phyloP scores from a whole-genome alignment of 2,329 filamentous ascomycete species.

The Sporothrix pseudoabietina region DNA sequence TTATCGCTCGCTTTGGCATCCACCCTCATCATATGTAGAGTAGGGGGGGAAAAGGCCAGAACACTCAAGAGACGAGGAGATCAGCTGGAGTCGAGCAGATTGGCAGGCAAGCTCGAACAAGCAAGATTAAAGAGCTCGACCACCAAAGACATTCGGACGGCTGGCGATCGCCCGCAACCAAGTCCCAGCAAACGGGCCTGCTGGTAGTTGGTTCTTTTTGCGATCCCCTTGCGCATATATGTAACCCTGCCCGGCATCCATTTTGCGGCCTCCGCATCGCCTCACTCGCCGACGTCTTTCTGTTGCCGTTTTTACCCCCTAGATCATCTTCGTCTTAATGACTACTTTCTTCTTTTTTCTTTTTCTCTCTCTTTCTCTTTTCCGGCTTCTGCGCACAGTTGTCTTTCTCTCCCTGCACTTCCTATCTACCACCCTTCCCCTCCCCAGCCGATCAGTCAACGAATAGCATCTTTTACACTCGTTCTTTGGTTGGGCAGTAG shows the following conservation, averaged over 20 bases:
- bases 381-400: background rate
- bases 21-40: background rate
- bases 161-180: background rate
- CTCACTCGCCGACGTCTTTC: conserved; percentile 7
- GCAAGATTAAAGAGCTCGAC: background rate
- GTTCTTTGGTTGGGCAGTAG: background rate
- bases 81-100: no score
- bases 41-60: conserved; percentile 2
- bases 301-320: background rate
- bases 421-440: background rate
- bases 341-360: background rate
- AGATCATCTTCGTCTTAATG: background rate
- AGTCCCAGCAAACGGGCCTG: conserved; percentile 14
- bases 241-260: conserved; percentile 20
- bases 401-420: conserved; percentile 6
- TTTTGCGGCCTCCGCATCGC: conserved; percentile 4
- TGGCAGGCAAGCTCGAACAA: background rate
- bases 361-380: no score
- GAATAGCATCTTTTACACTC: background rate
- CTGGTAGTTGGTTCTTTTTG: background rate
- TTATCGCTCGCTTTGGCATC: background rate
- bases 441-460: background rate
- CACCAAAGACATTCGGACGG: background rate
- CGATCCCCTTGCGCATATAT: background rate
- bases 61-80: background rate